Base-by-base conservation (phyloP, 495 filamentous ascomycete species). In the Penicillium paxilli region DNA sequence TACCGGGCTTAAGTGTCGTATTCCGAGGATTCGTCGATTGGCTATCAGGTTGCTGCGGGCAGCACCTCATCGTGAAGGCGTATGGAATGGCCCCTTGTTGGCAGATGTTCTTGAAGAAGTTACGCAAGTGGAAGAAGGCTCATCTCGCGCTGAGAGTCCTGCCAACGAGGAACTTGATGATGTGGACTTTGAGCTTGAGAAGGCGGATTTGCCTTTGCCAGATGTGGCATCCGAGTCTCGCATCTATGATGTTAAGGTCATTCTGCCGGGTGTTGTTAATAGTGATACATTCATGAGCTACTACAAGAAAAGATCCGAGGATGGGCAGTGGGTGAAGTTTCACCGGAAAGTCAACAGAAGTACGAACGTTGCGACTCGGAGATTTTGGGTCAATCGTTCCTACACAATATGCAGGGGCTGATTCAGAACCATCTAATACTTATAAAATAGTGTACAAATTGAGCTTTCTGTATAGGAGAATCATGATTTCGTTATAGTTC, bases 1-100 rank as follows among this genome's bases (percentile, higher is more conserved):
- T 60, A 71, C 73, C 0, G 79, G 78, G 1, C 50, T 80, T n/a
- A 83, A 83, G 54, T 86, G 83, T 49, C 81, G 80, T n/a, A 68
- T 76, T n/a, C 70, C 59, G 16, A 58, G 55, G 1, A 64, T 83
- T 24, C 61, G 82, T 35, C 58, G 63, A 4, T 64, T 74, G 6
- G 81, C 81, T 0, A 60, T 84, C 14, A 23, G 47, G 12, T 54
- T 80, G 9, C 55, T 86, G 12, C 47, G 54, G 19, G 40, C 49
- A 0, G 52, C 62, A 6, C 56, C 65, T 5, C 80, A 84, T 57
- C 69, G 76, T 24, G 84, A 86, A 60, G 83, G 78, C 0, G 66
- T 81, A 1, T 87, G 81, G 80, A 57, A 63, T 54, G 60, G 60
- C 2, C 44, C 38, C 3, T 23, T 63, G 16, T 25, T 63, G 35